phyloP scores from a whole-genome alignment of 2,329 filamentous ascomycete genomes.

The Nigrospora osmanthi region DNA sequence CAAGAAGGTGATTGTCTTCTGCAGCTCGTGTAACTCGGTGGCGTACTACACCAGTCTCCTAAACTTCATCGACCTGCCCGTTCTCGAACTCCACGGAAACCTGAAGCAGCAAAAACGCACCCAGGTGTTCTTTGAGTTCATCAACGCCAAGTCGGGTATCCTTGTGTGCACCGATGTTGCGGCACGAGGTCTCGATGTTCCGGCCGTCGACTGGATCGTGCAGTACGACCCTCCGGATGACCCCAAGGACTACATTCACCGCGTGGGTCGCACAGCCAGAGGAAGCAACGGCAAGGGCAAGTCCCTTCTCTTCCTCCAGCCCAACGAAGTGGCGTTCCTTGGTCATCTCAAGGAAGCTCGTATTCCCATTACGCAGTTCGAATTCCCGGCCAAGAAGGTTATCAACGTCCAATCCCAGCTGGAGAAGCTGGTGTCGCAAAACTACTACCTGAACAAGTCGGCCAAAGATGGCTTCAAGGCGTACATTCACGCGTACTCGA shows the following conservation, averaged over 20 bases:
- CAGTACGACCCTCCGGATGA: conserved; percentile 95
- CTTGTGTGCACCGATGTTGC: conserved; percentile 96
- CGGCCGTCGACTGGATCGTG: conserved; percentile 91
- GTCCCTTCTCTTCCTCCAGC: conserved; percentile 88
- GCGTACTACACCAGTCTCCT: conserved; percentile 94
- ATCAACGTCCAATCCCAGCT: conserved; percentile 84
- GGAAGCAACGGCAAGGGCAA: conserved; percentile 77
- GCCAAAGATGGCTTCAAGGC: conserved; percentile 74
- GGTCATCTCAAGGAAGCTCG: conserved; percentile 84
- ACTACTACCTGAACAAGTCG: conserved; percentile 78
- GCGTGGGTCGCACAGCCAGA: conserved; percentile 88
- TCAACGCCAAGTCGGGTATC: conserved; percentile 71
- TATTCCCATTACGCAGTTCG: conserved; percentile 92
- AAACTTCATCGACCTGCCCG: conserved; percentile 78
- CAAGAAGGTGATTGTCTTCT: conserved; percentile 98
- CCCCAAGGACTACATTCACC: conserved; percentile 67
- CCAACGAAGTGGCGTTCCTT: conserved; percentile 86
- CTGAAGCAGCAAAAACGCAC: conserved; percentile 99
- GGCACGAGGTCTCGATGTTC: conserved; percentile 90
- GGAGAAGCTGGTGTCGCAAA: conserved; percentile 87
- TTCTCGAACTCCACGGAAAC: conserved; percentile 76
- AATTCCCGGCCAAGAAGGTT: conserved; percentile 88
- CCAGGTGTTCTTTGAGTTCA: conserved; percentile 97
- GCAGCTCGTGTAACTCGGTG: conserved; percentile 85
- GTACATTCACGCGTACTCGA: conserved; percentile 92